These are phyloP conservation scores for Dactylellina cionopaga DNA, from an alignment of 2,329 filamentous ascomycete genomes.

Conservation along the genomic window DNA sequence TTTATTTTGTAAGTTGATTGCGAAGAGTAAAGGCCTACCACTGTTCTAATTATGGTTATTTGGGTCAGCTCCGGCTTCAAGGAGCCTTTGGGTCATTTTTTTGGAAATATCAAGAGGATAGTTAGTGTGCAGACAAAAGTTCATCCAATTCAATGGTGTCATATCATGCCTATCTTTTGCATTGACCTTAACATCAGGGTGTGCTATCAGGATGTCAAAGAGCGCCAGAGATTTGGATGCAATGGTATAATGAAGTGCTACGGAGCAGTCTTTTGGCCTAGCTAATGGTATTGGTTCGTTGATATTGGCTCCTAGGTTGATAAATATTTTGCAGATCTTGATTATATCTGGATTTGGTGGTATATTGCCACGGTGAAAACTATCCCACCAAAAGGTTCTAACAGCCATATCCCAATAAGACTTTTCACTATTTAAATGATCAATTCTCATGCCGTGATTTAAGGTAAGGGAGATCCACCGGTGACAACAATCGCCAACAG, in stretches of 20 bases:
- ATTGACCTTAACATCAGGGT: constrained; percentile 27
- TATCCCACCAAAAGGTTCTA: constrained; percentile 13
- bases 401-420: too few relatives aligned
- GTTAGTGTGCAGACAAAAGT: constrained; percentile 7
- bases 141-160: constrained; percentile 39
- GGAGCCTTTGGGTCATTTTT: constrained; percentile 40
- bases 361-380: constrained; percentile 6
- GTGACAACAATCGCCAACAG: constrained; percentile 33
- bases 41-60: constrained; percentile 51
- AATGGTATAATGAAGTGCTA: constrained; percentile 21
- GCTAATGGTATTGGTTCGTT: constrained; percentile 22
- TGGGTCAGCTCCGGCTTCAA: constrained; percentile 45
- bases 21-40: constrained; percentile 36
- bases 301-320: constrained; percentile 29
- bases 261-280: not conserved
- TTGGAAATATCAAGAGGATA: constrained; percentile 37
- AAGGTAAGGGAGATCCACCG: constrained; percentile 34
- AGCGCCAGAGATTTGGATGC: constrained; percentile 25
- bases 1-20: constrained; percentile 48
- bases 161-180: constrained; percentile 29
- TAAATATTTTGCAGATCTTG: constrained; percentile 20
- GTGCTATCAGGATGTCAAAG: constrained; percentile 25
- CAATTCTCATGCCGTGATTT: constrained; percentile 24
- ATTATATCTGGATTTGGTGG: constrained; percentile 25
- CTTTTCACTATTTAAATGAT: too few relatives aligned